These are phyloP conservation scores for Xylaria sp. DNA, from an alignment of 2,329 filamentous ascomycete genomes.

Conservation along the genomic window DNA sequence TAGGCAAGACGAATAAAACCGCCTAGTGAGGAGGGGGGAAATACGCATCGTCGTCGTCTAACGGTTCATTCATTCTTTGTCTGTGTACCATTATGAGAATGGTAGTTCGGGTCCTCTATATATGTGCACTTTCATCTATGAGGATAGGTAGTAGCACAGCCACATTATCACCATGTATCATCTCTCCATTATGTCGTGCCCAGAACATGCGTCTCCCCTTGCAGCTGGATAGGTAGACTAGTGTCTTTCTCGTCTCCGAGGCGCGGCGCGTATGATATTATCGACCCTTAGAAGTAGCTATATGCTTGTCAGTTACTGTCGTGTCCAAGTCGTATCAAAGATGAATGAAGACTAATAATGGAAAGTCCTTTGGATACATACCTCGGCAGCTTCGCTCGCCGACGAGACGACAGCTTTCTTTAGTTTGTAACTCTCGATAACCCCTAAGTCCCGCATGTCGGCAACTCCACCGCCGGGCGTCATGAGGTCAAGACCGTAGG, in stretches of 20 bases:
- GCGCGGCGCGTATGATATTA: constrained; percentile 96
- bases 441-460: constrained; percentile 94
- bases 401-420: constrained; percentile 98
- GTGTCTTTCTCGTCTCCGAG: constrained; percentile 82
- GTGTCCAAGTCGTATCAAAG: neutral
- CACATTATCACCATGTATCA: constrained; percentile 17
- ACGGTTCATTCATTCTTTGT: neutral
- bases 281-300: constrained; percentile 92
- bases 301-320: constrained; percentile 50
- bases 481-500: constrained; percentile 88
- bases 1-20: too few species aligned
- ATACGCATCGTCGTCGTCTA: neutral
- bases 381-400: constrained; percentile 95
- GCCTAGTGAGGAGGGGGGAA: neutral
- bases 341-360: neutral
- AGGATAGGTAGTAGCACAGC: constrained; percentile 38
- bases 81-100: neutral
- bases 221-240: constrained; percentile 51
- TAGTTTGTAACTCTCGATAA: constrained; percentile 98
- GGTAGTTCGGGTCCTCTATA: neutral
- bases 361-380: constrained; percentile 57
- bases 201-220: neutral
- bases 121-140: constrained; percentile 29
- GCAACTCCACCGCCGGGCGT: constrained; percentile 91
- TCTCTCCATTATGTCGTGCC: neutral